phyloP scores from a whole-genome alignment of 225 moss, liverwort and hornwort genomes.

The Bryum argenteum region DNA sequence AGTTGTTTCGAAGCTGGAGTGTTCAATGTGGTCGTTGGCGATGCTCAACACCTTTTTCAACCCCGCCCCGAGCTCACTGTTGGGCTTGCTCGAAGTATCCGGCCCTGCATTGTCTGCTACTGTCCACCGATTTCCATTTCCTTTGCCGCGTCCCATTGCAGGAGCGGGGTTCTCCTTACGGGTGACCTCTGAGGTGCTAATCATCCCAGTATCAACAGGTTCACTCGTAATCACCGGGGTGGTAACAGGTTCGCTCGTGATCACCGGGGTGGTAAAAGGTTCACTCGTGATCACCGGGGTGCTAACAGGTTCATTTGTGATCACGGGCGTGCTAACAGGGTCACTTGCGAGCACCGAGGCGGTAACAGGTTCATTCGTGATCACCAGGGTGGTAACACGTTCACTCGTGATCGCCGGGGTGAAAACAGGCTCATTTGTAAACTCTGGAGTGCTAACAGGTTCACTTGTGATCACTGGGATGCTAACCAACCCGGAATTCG shows the following conservation, averaged over 20 bases:
- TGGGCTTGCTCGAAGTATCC: conserved; percentile 5
- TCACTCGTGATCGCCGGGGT: no score
- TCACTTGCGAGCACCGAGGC: not conserved
- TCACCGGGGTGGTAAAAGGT: no score
- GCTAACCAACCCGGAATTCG: not conserved
- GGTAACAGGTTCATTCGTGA: not conserved
- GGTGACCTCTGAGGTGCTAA: no score
- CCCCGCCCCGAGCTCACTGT: conserved; percentile 32
- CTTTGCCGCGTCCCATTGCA: conserved; percentile 30
- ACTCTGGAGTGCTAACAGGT: conserved; percentile 14
- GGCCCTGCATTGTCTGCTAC: conserved; percentile 7
- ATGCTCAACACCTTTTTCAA: conserved; percentile 36
- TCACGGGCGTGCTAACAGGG: no score
- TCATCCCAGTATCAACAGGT: no score
- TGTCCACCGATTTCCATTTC: conserved; percentile 27
- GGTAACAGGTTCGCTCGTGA: no score
- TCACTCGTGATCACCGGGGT: no score
- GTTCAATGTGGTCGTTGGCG: conserved; percentile 32
- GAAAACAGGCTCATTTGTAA: conserved; percentile 14
- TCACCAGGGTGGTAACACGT: no score
- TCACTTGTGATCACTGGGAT: conserved; percentile 7
- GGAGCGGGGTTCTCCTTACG: conserved; percentile 5
- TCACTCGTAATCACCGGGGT: no score
- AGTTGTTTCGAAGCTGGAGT: conserved; percentile 54
- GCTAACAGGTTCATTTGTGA: no score